Percentiles rank a stretch among this genome's conserved stretches.
Conservation (phyloP, 495 filamentous ascomycete species). For the Daldinia grandis region DNA sequence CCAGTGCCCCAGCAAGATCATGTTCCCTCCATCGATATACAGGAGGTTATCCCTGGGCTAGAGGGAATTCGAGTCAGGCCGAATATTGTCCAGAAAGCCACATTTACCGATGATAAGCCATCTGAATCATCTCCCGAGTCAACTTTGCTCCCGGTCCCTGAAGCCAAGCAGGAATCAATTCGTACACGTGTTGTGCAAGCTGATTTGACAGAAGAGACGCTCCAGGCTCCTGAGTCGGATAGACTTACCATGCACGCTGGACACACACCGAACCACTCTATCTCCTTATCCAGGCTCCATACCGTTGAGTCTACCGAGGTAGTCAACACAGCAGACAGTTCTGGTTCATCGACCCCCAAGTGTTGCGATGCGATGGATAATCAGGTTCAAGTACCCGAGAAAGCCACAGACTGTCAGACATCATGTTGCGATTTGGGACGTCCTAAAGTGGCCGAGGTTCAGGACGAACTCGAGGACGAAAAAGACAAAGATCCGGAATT, state of each 20-base stretch:
- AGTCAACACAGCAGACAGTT: slow-evolving; percentile 48
- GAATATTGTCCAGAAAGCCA: slow-evolving; percentile 51
- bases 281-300: slow-evolving; percentile 49
- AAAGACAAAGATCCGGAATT: slow-evolving; percentile 48
- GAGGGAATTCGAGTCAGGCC: slow-evolving; percentile 57
- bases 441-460: neutral
- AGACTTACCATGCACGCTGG: slow-evolving; percentile 61
- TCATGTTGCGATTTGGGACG: neutral
- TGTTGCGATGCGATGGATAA: slow-evolving; percentile 1
- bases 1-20: slow-evolving; percentile 32
- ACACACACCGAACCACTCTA: slow-evolving; percentile 58
- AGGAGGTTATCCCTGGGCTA: slow-evolving; percentile 55
- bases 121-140: slow-evolving; percentile 32
- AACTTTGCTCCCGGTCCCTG: slow-evolving; percentile 37
- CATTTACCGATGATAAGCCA: slow-evolving; percentile 48
- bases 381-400: slow-evolving; percentile 16
- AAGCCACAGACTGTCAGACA: neutral
- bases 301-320: slow-evolving; percentile 48
- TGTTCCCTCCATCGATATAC: slow-evolving; percentile 54
- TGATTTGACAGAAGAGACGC: slow-evolving; percentile 51
- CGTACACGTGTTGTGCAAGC: slow-evolving; percentile 36
- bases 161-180: slow-evolving; percentile 21
- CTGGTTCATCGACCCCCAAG: slow-evolving; percentile 51
- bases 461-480: neutral
- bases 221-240: slow-evolving; percentile 50